A percentile compares a stretch with the other conserved stretches of the same genome.
phyloP scores from a whole-genome alignment of 1,284 basidiomycete genomes.

The Ustilago curta region DNA sequence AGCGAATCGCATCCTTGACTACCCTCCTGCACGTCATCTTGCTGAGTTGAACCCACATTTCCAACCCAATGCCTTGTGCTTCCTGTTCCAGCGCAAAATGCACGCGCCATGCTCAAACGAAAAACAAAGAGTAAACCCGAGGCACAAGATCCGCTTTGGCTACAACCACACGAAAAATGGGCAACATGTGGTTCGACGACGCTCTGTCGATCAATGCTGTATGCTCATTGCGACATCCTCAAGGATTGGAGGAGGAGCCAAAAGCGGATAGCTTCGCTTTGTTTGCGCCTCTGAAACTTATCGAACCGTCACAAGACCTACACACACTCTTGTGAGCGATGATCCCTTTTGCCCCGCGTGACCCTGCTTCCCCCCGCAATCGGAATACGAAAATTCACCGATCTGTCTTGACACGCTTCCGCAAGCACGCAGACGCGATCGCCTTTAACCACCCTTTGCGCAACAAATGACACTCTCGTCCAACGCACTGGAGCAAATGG shows the following conservation, averaged over 20 bases:
- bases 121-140: conserved; percentile 19
- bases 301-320: conserved; percentile 1
- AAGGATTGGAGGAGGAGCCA: background rate
- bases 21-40: conserved; percentile 13
- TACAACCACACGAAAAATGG: conserved; percentile 13
- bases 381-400: conserved; percentile 4
- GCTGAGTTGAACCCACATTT: conserved; percentile 28
- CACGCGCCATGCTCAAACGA: conserved; percentile 18
- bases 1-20: background rate
- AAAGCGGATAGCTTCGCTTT: background rate
- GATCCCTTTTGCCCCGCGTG: background rate
- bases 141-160: conserved; percentile 3
- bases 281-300: background rate
- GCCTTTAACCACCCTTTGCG: background rate
- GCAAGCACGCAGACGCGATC: background rate
- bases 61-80: conserved; percentile 10
- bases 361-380: background rate
- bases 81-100: conserved; percentile 1
- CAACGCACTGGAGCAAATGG: background rate
- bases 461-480: background rate
- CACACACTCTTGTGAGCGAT: background rate
- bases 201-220: conserved; percentile 14
- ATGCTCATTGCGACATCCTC: background rate
- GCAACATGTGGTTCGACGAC: no score
- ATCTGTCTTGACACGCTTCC: background rate